A percentile compares a stretch with the other conserved stretches of the same genome.
Evolutionary conservation across 148 eudicot species (phyloP).

Genomic region (Tetragonia tetragonoides): DNA sequence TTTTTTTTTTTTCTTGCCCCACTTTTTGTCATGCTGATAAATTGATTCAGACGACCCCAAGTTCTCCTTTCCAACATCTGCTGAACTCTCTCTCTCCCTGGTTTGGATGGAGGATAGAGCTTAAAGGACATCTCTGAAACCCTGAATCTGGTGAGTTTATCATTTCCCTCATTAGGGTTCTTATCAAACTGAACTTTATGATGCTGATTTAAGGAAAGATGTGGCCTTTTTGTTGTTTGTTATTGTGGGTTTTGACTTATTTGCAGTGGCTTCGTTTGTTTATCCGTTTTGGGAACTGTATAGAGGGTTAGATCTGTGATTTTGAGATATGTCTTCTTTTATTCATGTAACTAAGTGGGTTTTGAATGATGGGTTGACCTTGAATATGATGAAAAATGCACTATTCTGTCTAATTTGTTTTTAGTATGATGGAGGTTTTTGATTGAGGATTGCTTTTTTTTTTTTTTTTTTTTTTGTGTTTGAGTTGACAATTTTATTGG

Average conservation of each 20-base stretch:
- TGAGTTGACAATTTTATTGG: background rate
- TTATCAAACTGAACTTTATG: background rate
- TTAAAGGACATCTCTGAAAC: conserved; percentile 27
- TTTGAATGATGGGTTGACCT: conserved; percentile 29
- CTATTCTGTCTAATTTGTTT: background rate
- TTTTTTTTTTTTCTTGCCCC: background rate
- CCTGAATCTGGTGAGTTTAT: conserved; percentile 44
- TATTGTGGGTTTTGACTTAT: conserved; percentile 1
- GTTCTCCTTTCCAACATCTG: conserved; percentile 29
- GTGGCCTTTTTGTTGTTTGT: background rate
- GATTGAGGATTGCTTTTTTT: background rate
- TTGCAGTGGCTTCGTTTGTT: conserved; percentile 6
- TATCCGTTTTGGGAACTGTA: conserved; percentile 12
- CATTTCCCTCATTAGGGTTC: background rate
- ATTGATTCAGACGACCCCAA: conserved; percentile 19
- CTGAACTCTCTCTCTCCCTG: conserved; percentile 23
- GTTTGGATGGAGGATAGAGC: conserved; percentile 29
- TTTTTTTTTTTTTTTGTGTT: background rate
- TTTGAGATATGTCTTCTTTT: conserved; percentile 1
- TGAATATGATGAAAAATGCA: conserved; percentile 5
- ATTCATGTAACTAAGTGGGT: conserved; percentile 12
- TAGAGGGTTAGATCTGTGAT: conserved; percentile 20
- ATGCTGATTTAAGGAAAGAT: conserved; percentile 9
- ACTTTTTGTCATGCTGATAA: conserved; percentile 23
- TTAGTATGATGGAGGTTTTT: conserved; percentile 1